A percentile compares a stretch with the other conserved stretches of the same genome.
phyloP scores from a whole-genome alignment of 805 yeast species.

The Teunomyces atbi region DNA sequence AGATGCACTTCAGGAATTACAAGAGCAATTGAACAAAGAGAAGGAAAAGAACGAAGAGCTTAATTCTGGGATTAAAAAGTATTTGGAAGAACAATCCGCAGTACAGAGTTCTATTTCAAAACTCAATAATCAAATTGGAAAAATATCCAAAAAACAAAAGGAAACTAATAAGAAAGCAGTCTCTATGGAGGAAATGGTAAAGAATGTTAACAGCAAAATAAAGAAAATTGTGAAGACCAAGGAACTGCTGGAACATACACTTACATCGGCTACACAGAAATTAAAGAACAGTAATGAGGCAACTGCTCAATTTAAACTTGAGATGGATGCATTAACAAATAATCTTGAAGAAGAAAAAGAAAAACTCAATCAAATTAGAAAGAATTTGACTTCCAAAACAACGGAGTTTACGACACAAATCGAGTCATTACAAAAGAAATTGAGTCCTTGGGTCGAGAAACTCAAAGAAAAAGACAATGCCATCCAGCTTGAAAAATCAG shows the following conservation, averaged over 20 bases:
- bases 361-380: slow-evolving; percentile 60
- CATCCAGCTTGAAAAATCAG: slow-evolving; percentile 61
- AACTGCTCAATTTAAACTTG: slow-evolving; percentile 41
- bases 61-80: slow-evolving; percentile 28
- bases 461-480: slow-evolving; percentile 62
- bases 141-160: slow-evolving; percentile 28
- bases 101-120: slow-evolving; percentile 24
- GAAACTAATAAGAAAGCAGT: slow-evolving; percentile 51
- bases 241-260: slow-evolving; percentile 43
- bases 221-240: slow-evolving; percentile 59
- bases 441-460: slow-evolving; percentile 82
- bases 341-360: slow-evolving; percentile 53
- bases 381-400: slow-evolving; percentile 72
- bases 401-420: slow-evolving; percentile 64
- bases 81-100: slow-evolving; percentile 27
- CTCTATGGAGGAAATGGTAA: slow-evolving; percentile 72
- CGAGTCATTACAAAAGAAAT: slow-evolving; percentile 55
- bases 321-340: slow-evolving; percentile 43
- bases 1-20: slow-evolving; percentile 36
- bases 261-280: slow-evolving; percentile 46
- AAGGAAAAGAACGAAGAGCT: slow-evolving; percentile 39
- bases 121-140: slow-evolving; percentile 20
- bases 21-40: slow-evolving; percentile 44
- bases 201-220: slow-evolving; percentile 58
- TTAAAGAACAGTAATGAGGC: slow-evolving; percentile 46